Percentiles rank a stretch among this genome's conserved stretches.
phyloP scores from a whole-genome alignment of 164 flowering plant species.

The Warburgia ugandensis region DNA sequence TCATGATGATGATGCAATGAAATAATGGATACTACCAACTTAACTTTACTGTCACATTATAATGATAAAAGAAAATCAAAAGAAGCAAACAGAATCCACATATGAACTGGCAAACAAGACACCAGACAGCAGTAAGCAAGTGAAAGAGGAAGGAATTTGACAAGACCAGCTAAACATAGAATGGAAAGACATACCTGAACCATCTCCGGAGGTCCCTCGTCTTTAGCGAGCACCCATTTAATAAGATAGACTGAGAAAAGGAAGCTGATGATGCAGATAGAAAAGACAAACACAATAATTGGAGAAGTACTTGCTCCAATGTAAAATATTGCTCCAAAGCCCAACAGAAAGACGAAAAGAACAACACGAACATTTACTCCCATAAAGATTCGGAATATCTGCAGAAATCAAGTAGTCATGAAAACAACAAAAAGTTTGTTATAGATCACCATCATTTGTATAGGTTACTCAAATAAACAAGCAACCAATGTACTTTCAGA shows the following conservation, averaged over 20 bases:
- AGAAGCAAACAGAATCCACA: no score
- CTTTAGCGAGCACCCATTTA: constrained; percentile 95
- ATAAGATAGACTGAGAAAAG: constrained; percentile 66
- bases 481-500: no score
- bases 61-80: no score
- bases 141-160: no score
- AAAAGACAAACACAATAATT: constrained; percentile 77
- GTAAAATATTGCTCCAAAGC: constrained; percentile 67
- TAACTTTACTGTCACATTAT: no score
- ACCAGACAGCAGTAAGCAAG: no score
- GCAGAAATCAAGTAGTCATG: constrained; percentile 22
- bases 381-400: constrained; percentile 68
- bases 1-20: no score
- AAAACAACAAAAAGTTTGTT: background rate
- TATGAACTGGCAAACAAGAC: no score
- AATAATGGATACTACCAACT: no score
- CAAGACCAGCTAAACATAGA: no score
- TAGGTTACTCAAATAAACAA: no score
- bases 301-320: constrained; percentile 88
- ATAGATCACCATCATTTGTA: no score
- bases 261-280: constrained; percentile 81
- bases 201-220: constrained; percentile 99
- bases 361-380: constrained; percentile 72
- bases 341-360: constrained; percentile 49
- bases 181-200: constrained; percentile 51